Evolutionary conservation across 192 early-diverging fungal genomes (phyloP), one percentile per base, ranked within the genome.

Genomic region (Jimgerdemannia flammicorona): DNA sequence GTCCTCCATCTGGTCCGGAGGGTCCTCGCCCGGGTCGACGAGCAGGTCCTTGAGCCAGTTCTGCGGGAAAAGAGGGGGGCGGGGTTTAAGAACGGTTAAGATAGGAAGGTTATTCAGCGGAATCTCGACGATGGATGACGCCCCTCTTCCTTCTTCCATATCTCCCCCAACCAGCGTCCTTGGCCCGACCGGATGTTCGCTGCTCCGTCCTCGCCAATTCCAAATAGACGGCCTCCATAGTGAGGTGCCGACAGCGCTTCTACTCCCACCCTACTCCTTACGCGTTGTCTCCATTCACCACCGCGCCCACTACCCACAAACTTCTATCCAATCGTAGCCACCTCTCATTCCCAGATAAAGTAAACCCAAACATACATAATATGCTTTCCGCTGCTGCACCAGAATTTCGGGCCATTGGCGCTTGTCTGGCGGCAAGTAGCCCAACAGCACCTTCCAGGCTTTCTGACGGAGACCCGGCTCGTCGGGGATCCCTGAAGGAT

Each of bases 361-460:
- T 14, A 59, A 59, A 6, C 40, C n/a, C 4, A 59, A 6, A 76
- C 78, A 74, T 84, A 84, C 88, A 86, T 93, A 92, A 76, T 94
- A 94, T 9, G 78, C 75, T 54, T 75, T 69, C 59, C 92, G 78
- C 42, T 90, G 79, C 43, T 84, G 76, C 43, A 74, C 73, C 4
- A 91, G 78, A 3, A 75, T 79, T 19, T 70, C 67, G 40, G 77
- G 63, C 92, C 92, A 94, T 68, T 77, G 44, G 63, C 88, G 78
- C 70, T 92, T 89, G 77, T 93, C 87, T 43, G 82, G 80, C 43
- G 92, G 92, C 43, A 92, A 59, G 76, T 92, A 91, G 20, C 91
- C 85, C 44, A 93, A 78, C 17, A 94, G 74, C 20, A 93, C 86
- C 84, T 91, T 93, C 92, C 92, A 93, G 63, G 85, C 87, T 63